phyloP scores from a whole-genome alignment of 164 flowering plant genomes.

The Platanus orientalis region DNA sequence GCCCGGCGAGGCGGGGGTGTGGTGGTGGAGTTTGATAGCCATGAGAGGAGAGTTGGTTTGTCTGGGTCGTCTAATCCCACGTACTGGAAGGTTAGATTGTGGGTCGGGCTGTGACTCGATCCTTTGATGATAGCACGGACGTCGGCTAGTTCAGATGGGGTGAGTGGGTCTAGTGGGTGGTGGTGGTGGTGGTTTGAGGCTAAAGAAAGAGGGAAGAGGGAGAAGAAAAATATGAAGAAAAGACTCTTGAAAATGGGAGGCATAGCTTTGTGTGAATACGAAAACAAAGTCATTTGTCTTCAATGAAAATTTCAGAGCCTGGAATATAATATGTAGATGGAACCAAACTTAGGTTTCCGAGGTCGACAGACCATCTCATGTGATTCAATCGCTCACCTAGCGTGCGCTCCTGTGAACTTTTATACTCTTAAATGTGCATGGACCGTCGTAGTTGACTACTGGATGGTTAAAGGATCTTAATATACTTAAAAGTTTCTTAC shows the following conservation, averaged over 20 bases:
- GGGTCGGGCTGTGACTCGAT: conserved; percentile 7
- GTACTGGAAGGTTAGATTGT: conserved; percentile 32
- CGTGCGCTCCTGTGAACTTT: too few relatives aligned
- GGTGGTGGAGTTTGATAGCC: conserved; percentile 17
- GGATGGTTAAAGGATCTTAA: too few relatives aligned
- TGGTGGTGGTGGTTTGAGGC: neutral
- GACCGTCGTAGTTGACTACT: too few relatives aligned
- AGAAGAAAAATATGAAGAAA: neutral
- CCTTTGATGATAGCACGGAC: conserved; percentile 20
- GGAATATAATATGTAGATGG: too few relatives aligned
- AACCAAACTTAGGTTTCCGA: too few relatives aligned
- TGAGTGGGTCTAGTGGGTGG: conserved; percentile 42
- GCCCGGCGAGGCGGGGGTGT: conserved; percentile 43
- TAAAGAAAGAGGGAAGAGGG: neutral
- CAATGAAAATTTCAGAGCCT: too few relatives aligned
- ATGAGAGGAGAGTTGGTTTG: conserved; percentile 26
- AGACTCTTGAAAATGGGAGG: neutral
- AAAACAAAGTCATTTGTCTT: too few relatives aligned
- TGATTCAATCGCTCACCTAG: too few relatives aligned
- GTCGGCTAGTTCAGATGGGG: conserved; percentile 26
- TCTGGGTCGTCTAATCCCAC: conserved; percentile 39
- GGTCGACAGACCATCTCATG: too few relatives aligned
- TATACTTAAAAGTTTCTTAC: too few relatives aligned
- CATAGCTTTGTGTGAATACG: too few relatives aligned
- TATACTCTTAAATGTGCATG: too few relatives aligned